Evolutionary conservation across 1,284 basidiomycete genomes (phyloP), one percentile per base, ranked within the genome.

Genomic region (Leccinum subfulvum): DNA sequence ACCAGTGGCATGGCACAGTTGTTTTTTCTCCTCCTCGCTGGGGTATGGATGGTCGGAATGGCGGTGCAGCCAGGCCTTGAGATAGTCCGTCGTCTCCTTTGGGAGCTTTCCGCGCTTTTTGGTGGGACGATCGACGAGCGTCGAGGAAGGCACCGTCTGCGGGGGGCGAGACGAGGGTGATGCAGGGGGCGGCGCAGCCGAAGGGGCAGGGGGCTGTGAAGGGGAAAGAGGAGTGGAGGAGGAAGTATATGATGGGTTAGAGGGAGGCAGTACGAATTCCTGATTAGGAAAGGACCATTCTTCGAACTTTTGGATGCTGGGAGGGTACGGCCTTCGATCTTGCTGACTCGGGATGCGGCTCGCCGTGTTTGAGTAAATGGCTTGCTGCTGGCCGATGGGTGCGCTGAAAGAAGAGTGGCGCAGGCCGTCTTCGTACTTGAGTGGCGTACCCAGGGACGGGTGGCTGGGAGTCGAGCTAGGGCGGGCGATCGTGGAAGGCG

Each of bases 11-110:
- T 89, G 85, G 77, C 93, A 95, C 64, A 95, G 79, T 71, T 90
- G 87, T 71, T 94, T 92, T 79, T 95, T 95, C 81, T 95, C 93
- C 73, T 95, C 92, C 30, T 30, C 30, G 66, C 87, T 90, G 23
- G 93, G 94, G 74, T 95, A 95, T 9, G 93, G 93, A 70, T 95
- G 92, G 72, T 92, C 90, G 3, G 90, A 90, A 73, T 95, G 92
- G 64, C 89, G 86, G 71, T 95, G 88, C 44, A 95, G 80, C 94
- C 94, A 95, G n/a, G 91, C 85, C 72, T 94, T 93, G 71, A 95
- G 83, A 72, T 88, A 91, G 76, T 95, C 92, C 21, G 92, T 95
- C 53, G 94, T 93, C 73, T 91, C 90, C 78, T 94, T 94, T 57
- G 92, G 93, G 13, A 95, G 84, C 78, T 95, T 95, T 56, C 93